Evolutionary conservation across 768 basidiomycete genomes (phyloP), one percentile per base, ranked within the genome.

Genomic region (Agaricus subrufescens): DNA sequence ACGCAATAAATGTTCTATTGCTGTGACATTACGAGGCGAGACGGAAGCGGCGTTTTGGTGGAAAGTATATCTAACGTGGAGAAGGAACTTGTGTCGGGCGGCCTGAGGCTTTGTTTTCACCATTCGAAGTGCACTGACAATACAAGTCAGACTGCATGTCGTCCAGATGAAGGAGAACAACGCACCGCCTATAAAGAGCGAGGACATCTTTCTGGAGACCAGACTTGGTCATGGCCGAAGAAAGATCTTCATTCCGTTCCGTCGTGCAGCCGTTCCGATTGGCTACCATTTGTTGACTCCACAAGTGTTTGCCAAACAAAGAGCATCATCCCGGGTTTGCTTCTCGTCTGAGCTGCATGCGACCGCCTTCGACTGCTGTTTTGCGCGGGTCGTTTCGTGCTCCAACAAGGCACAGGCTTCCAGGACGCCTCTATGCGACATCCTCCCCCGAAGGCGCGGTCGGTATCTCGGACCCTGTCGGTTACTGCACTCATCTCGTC

Each of bases 1-100:
- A 46, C 91, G 79, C n/a, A 94, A 65, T 34, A 91, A 73, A 66
- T 91, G 86, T 62, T 94, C 91, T 38, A 93, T 80, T 8, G 80
- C 81, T 53, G 77, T 76, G 57, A 92, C 74, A 53, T 89, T 80
- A 10, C 87, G 82, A 4, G 86, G 78, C 3, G 86, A 81, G 26
- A 90, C 74, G 1, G 73, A 73, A 4, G 74, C 63, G 4, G 87
- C 85, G 62, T 86, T 85, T 5, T 73, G 74, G 65, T 73, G 86
- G 69, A 94, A 93, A 11, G 74, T 79, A 66, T 86, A 85, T 57
- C 83, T 86, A 31, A 89, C 74, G 65, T 82, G 81, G 46, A 89
- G 77, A 25, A 73, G 73, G 68, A 92, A 93, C 61, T 84, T 89
- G 38, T 79, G 73, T 49, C 77, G 86, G 1, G 84, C 73, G 6